Percentiles rank a stretch among this genome's conserved stretches.
Conservation (phyloP, 345 rosid genomes). For the Aurinia saxatilis region DNA sequence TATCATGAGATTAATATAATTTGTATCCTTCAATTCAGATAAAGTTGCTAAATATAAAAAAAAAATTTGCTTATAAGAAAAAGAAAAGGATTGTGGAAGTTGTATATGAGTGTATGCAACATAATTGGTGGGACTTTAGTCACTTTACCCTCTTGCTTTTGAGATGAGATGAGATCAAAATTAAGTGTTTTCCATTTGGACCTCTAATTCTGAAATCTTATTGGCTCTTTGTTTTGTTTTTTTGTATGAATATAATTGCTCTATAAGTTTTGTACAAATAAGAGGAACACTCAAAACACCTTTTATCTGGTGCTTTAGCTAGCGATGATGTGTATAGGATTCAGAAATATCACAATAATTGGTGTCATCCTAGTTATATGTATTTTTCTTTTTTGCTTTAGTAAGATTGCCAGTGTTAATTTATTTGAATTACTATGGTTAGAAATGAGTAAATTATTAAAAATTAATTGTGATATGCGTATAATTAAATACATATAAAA, state of each 20-base stretch:
- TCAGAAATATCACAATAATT: neutral
- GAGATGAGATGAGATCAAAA: neutral
- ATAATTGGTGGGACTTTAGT: constrained; percentile 15
- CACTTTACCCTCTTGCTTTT: neutral
- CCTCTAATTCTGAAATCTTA: constrained; percentile 4
- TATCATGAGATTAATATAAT: constrained; percentile 6
- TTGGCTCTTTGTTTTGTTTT: neutral
- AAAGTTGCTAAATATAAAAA: constrained; percentile 3
- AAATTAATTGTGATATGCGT: too few relatives aligned
- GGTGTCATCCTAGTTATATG: too few relatives aligned
- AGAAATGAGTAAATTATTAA: too few relatives aligned
- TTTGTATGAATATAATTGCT: neutral
- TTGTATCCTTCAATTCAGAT: neutral
- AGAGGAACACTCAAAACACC: neutral
- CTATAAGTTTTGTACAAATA: neutral
- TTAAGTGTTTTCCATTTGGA: constrained; percentile 5
- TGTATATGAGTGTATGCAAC: constrained; percentile 12
- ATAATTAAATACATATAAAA: too few relatives aligned
- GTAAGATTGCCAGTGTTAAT: too few relatives aligned
- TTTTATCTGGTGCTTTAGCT: neutral
- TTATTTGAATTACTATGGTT: too few relatives aligned
- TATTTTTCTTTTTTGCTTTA: too few relatives aligned
- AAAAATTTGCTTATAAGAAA: neutral
- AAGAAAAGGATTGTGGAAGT: constrained; percentile 21
- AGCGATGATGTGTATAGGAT: neutral